Percentiles rank a stretch among this genome's conserved stretches.
phyloP scores from a whole-genome alignment of 805 yeast species.

The Barnettozyma sucrosica region DNA sequence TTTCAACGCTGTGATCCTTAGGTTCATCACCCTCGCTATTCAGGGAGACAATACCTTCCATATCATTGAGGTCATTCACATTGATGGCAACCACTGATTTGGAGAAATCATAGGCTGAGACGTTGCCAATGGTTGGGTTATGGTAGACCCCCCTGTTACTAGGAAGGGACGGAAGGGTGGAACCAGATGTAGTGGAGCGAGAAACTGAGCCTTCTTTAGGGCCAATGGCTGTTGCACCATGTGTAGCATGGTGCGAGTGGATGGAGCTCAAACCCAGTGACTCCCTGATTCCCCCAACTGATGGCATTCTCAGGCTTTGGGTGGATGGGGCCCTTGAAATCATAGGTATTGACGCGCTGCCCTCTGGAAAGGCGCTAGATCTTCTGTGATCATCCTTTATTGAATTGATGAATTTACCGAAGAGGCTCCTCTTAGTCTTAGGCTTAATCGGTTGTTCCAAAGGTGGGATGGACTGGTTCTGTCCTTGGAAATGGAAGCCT shows the following conservation, averaged over 20 bases:
- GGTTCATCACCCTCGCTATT: neutral
- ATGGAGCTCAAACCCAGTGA: conserved; percentile 6
- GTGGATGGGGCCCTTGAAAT: conserved; percentile 6
- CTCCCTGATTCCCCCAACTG: conserved; percentile 9
- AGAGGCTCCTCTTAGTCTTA: conserved; percentile 20
- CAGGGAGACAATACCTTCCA: conserved; percentile 41
- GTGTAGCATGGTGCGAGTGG: neutral
- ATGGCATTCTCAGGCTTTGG: conserved; percentile 12
- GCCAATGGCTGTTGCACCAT: neutral
- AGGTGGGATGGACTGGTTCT: conserved; percentile 36
- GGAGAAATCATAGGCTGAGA: conserved; percentile 8
- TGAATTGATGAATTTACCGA: conserved; percentile 26
- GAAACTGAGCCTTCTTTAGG: neutral
- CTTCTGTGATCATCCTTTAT: conserved; percentile 21
- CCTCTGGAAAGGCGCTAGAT: neutral
- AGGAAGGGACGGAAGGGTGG: neutral
- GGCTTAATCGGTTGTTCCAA: conserved; percentile 46
- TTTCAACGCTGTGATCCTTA: neutral
- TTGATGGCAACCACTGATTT: conserved; percentile 35
- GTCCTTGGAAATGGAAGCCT: conserved; percentile 27
- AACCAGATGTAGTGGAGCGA: neutral
- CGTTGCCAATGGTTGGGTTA: conserved; percentile 8
- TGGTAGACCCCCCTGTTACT: neutral
- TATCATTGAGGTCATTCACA: conserved; percentile 40
- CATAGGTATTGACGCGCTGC: conserved; percentile 1